Evolutionary conservation across 345 rosid genomes (phyloP).

Genomic region (Salix koriyanagi): DNA sequence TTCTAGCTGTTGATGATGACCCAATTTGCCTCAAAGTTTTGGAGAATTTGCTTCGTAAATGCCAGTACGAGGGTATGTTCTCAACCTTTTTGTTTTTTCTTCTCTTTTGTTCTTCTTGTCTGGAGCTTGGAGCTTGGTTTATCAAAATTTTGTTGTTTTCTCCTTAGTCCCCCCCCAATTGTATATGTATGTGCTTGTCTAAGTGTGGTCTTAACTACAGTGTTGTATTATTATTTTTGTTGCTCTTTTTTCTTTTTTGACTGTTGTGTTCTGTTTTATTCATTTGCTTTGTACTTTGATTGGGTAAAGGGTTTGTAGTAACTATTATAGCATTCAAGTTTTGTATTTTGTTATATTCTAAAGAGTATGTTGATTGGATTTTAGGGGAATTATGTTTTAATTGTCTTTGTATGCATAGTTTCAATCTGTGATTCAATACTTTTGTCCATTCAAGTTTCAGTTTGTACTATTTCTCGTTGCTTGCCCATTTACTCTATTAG

Average conservation of each 20-base stretch:
- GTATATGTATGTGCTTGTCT: not conserved
- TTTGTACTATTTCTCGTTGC: not conserved
- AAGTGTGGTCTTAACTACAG: not conserved
- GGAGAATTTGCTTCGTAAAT: constrained; percentile 50
- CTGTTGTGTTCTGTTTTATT: not conserved
- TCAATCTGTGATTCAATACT: not conserved
- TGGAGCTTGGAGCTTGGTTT: not conserved
- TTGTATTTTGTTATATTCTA: no score
- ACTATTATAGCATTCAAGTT: no score
- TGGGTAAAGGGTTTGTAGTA: no score
- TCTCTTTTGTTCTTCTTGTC: not conserved
- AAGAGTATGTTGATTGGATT: not conserved
- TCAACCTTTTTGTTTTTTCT: not conserved
- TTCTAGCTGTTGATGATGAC: constrained; percentile 70
- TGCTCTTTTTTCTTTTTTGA: no score
- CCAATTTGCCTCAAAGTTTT: constrained; percentile 55
- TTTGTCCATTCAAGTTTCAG: not conserved
- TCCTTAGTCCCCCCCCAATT: not conserved
- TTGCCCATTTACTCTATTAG: not conserved
- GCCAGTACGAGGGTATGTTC: constrained; percentile 58
- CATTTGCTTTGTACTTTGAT: not conserved
- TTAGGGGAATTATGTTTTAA: not conserved
- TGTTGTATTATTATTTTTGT: not conserved
- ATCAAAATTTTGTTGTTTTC: not conserved
- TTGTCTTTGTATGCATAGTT: not conserved